These are phyloP conservation scores for Trametes cingulata DNA, from an alignment of 768 basidiomycete genomes.

Conservation along the genomic window DNA sequence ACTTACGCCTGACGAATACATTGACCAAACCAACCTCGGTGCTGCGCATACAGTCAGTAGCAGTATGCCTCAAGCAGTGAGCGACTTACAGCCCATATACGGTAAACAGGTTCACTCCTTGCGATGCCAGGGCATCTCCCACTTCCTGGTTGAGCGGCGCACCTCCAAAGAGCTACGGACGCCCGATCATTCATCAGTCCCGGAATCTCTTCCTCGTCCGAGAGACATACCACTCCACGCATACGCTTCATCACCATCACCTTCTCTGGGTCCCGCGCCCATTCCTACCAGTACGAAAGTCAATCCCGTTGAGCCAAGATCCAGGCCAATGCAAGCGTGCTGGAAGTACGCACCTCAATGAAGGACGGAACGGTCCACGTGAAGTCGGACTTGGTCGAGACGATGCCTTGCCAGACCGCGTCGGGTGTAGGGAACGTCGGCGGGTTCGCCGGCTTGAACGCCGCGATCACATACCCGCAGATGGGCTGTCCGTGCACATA, in stretches of 20 bases:
- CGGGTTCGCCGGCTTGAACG: conserved; percentile 29
- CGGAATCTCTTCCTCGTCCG: not conserved
- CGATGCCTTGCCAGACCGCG: conserved; percentile 10
- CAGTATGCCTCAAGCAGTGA: not conserved
- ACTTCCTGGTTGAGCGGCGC: conserved; percentile 14
- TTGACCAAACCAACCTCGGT: conserved; percentile 18
- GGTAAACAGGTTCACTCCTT: conserved; percentile 9
- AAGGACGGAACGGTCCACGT: conserved; percentile 22
- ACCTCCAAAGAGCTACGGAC: conserved; percentile 14
- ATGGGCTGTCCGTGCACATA: not conserved
- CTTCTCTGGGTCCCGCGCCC: conserved; percentile 24
- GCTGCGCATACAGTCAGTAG: not conserved
- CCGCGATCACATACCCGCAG: conserved; percentile 22
- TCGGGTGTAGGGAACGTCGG: conserved; percentile 27
- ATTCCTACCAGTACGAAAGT: no score
- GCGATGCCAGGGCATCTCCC: conserved; percentile 6
- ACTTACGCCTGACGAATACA: conserved; percentile 7
- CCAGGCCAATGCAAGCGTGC: no score
- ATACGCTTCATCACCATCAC: conserved; percentile 15
- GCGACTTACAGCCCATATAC: conserved; percentile 11
- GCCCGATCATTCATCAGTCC: not conserved
- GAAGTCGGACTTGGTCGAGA: conserved; percentile 7
- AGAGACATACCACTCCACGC: conserved; percentile 5
- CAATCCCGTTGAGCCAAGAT: no score
- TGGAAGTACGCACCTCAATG: conserved; percentile 15